Base-by-base conservation (phyloP, 2,329 filamentous ascomycete species). In the Colletotrichum tropicicola region DNA sequence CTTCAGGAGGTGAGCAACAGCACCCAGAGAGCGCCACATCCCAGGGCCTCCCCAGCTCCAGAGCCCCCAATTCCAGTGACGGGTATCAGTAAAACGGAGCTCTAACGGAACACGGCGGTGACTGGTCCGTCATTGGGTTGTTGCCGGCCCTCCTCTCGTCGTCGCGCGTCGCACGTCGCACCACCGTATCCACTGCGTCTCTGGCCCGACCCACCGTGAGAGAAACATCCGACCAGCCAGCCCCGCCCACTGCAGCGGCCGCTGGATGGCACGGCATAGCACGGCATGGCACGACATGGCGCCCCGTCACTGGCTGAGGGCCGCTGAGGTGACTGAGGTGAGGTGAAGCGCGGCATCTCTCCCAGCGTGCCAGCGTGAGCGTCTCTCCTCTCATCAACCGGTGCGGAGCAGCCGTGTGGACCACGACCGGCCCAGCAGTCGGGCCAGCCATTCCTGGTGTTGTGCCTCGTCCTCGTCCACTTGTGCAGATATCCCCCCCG, bases 161-260 rank as follows among this genome's bases (percentile, higher is more conserved):
- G 32, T 32, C 28, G 28, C 28, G 28, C 48, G 28, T 43, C 43
- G 30, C 30, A 41, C 41, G 54, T 63, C 53, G 59, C 37, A 51
- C 53, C 27, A 44, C 44, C 52, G 13, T 37, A 44, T 58, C 52
- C 28, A 58, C 53, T 23, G 44, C 12, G 59, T 62, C 44, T 21
- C 43, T 62, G 30, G 28, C n/a, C 39, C 39, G 57, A 9, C 48
- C 48, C 57, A 54, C 28, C 57, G 21, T 41, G 23, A 41, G 30
- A 57, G 44, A 25, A 28, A 37, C 12, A 39, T 47, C 35, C 23
- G 32, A 21, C 58, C 35, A 23, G 30, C 21, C n/a, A 48, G n/a
- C 25, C 9, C 5, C 52, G 23, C 37, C 25, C 35, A 19, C 10
- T 55, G 17, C 52, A 55, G 52, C 52, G 52, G 52, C 52, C 52